These are phyloP conservation scores for Symmetrospora coprosmae DNA, from an alignment of 768 basidiomycete species.

Conservation along the genomic window DNA sequence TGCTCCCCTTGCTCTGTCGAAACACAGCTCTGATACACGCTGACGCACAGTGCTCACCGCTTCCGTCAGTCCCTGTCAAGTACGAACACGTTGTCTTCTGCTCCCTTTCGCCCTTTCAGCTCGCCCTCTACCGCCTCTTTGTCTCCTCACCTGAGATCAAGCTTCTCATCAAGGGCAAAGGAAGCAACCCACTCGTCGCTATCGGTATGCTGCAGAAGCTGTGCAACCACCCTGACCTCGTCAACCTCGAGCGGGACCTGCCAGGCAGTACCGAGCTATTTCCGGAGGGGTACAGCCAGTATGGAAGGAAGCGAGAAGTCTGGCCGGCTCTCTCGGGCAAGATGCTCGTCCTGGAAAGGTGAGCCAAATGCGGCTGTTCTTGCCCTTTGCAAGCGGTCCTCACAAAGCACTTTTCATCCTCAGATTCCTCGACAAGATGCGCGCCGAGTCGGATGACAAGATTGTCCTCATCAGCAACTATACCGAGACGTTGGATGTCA, in stretches of 20 bases:
- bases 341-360: constrained; percentile 33
- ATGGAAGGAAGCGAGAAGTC: constrained; percentile 26
- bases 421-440: constrained; percentile 46
- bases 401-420: background rate
- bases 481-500: constrained; percentile 80
- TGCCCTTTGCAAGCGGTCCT: constrained; percentile 62
- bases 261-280: constrained; percentile 34
- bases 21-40: background rate
- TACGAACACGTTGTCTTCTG: constrained; percentile 96
- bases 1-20: constrained; percentile 39
- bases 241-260: constrained; percentile 39
- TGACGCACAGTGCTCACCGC: background rate
- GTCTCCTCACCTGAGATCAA: constrained; percentile 61
- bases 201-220: constrained; percentile 78
- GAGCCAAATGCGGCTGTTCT: constrained; percentile 46
- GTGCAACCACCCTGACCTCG: constrained; percentile 76
- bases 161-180: constrained; percentile 56
- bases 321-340: constrained; percentile 29
- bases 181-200: constrained; percentile 57
- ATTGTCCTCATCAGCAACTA: constrained; percentile 89
- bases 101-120: constrained; percentile 65
- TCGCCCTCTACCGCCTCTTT: constrained; percentile 64
- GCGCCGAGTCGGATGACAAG: constrained; percentile 73
- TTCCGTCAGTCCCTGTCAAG: constrained; percentile 74
- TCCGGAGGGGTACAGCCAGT: constrained; percentile 31